phyloP scores from a whole-genome alignment of 306 rosid species.

The Pyrus pyrifolia region DNA sequence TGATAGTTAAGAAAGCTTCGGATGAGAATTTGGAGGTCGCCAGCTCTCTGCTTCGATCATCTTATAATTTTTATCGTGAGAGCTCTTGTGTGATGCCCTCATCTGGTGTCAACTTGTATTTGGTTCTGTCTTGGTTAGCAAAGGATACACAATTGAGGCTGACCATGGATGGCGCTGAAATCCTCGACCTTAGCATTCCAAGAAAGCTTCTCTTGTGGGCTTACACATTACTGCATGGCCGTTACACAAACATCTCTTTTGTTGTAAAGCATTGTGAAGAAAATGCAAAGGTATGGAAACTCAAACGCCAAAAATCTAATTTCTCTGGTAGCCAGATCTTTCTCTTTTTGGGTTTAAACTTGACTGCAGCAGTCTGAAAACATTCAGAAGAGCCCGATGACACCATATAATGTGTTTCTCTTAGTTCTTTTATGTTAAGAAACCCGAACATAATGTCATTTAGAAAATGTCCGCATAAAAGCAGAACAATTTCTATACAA shows the following conservation, averaged over 20 bases:
- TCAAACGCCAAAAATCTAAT: background rate
- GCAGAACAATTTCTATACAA: background rate
- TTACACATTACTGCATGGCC: slow-evolving; percentile 63
- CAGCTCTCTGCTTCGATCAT: slow-evolving; percentile 67
- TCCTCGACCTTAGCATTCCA: slow-evolving; percentile 85
- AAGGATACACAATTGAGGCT: slow-evolving; percentile 49
- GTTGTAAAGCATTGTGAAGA: slow-evolving; percentile 97
- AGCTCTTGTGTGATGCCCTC: slow-evolving; percentile 66
- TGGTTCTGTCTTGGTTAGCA: slow-evolving; percentile 50
- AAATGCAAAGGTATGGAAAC: slow-evolving; percentile 66
- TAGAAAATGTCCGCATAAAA: background rate
- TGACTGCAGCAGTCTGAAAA: background rate
- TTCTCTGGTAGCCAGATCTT: too few species aligned
- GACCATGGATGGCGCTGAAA: slow-evolving; percentile 55
- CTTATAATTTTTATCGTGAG: slow-evolving; percentile 84
- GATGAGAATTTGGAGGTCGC: slow-evolving; percentile 78
- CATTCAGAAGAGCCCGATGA: background rate
- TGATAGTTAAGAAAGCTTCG: slow-evolving; percentile 46
- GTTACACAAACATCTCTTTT: slow-evolving; percentile 59
- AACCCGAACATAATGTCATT: background rate
- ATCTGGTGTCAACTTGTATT: slow-evolving; percentile 66
- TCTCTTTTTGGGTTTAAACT: too few species aligned
- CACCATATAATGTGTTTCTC: background rate
- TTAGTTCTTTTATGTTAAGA: background rate
- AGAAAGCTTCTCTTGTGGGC: slow-evolving; percentile 99